Base-by-base conservation (phyloP, 176 grass and related monocot species). In the Carex parvula region DNA sequence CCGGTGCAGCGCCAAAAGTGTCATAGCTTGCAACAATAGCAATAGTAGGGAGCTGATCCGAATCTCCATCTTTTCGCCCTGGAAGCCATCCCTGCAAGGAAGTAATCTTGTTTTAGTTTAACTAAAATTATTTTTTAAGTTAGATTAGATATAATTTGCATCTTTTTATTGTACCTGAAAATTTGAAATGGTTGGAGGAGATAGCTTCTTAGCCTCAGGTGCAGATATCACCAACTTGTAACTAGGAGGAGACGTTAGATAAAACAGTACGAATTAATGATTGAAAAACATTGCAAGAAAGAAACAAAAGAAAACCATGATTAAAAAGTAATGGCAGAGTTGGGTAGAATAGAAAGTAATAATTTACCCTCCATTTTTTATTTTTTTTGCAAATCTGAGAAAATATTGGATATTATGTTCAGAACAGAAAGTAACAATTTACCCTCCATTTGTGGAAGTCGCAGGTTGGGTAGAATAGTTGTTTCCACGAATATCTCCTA, bases 21-120 rank as follows among this genome's bases (percentile, higher is more conserved):
- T 99, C 96, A 89, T 99, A 99, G 62, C 92, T 92, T 84, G 96
- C 91, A 90, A 99, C 96, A 84, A 95, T 91, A 81, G 96, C 96
- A 80, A 98, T 95, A n/a, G 96, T 98, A 29, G 93, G 93, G 69
- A 99, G 93, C 81, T 99, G 93, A 84, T 91, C 91, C 16, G 85
- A 85, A 46, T 97, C 90, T 8, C 91, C 93, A 41, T 99, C 96
- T 90, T 94, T 95, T 53, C 87, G 85, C 21, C 96, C 96, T 81
- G 85, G 96, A 63, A 99, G 77, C 96, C 96, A 99, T 84, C 96
- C 96, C 96, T 99, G 85, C 83, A 91, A 83, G 18, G 59, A 62
- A 29, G 29, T 9, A 79, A 59, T 41, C 8, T 60, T 86, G 33
- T 32, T 46, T 37, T 46, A 64, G 9, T 18, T 77, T 64, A 71